Conservation (phyloP, 2,329 filamentous ascomycete species). For the Colletotrichum caudatum region DNA sequence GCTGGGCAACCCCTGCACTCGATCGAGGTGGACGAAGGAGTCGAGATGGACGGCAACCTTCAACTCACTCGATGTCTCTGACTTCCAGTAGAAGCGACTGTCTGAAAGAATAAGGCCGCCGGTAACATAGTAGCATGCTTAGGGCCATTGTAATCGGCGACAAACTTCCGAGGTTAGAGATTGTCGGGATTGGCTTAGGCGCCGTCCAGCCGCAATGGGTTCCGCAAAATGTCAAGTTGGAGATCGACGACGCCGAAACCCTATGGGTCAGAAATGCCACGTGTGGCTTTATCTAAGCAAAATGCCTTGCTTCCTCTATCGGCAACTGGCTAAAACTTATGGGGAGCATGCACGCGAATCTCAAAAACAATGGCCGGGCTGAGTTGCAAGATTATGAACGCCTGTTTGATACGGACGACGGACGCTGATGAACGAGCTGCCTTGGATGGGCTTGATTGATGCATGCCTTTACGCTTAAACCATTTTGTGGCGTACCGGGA, state of each 20-base stretch:
- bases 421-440: constrained; percentile 40
- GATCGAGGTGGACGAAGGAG: not conserved
- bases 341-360: constrained; percentile 44
- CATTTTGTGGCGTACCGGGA: constrained; percentile 49
- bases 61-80: constrained; percentile 14
- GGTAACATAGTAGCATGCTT: not conserved
- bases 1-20: not conserved
- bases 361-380: constrained; percentile 52
- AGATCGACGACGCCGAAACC: constrained; percentile 73
- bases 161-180: constrained; percentile 9
- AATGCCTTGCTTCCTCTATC: constrained; percentile 21
- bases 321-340: constrained; percentile 23
- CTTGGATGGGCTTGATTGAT: constrained; percentile 43
- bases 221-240: constrained; percentile 73
- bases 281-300: constrained; percentile 50
- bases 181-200: constrained; percentile 33
- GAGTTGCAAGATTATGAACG: constrained; percentile 48
- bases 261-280: constrained; percentile 52
- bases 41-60: not conserved
- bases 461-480: constrained; percentile 45
- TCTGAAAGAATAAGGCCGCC: constrained; percentile 29
- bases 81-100: constrained; percentile 24
- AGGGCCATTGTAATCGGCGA: constrained; percentile 19
- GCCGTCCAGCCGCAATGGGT: constrained; percentile 49
- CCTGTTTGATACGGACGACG: constrained; percentile 47